phyloP scores from a whole-genome alignment of 139 green algal species.

The Chlorella sorokiniana region DNA sequence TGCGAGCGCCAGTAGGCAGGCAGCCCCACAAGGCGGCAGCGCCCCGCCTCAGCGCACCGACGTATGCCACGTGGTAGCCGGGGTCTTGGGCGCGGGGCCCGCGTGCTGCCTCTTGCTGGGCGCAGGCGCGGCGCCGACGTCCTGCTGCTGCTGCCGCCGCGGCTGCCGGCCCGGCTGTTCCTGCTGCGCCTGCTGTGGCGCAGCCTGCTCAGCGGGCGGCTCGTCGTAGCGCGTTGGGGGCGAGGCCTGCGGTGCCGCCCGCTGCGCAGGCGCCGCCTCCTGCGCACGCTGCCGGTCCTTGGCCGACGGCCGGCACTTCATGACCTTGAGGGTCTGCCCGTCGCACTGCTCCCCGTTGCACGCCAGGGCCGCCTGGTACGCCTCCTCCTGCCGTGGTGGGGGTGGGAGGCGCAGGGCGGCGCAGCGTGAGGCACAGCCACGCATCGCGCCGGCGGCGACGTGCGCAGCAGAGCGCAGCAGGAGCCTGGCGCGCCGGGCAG shows the following conservation, averaged over 20 bases:
- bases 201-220: neutral
- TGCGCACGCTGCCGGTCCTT: constrained; percentile 32
- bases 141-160: constrained; percentile 9
- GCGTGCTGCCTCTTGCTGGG: constrained; percentile 8
- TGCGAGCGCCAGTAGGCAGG: no score
- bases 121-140: neutral
- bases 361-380: constrained; percentile 71
- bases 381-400: constrained; percentile 49
- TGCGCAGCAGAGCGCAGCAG: no score
- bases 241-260: no score
- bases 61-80: constrained; percentile 84
- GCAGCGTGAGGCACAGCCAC: neutral
- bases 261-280: neutral
- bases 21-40: neutral
- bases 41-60: constrained; percentile 39
- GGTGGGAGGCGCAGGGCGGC: neutral
- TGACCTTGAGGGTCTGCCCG: constrained; percentile 65
- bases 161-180: neutral
- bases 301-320: constrained; percentile 52
- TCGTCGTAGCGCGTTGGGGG: no score
- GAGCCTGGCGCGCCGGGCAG: neutral
- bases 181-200: constrained; percentile 20
- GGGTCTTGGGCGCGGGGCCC: constrained; percentile 45
- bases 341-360: constrained; percentile 66
- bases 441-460: neutral